Percentiles rank a stretch among this genome's conserved stretches.
phyloP scores from a whole-genome alignment of 2,329 filamentous ascomycete species.

The Aspergillus sp. region DNA sequence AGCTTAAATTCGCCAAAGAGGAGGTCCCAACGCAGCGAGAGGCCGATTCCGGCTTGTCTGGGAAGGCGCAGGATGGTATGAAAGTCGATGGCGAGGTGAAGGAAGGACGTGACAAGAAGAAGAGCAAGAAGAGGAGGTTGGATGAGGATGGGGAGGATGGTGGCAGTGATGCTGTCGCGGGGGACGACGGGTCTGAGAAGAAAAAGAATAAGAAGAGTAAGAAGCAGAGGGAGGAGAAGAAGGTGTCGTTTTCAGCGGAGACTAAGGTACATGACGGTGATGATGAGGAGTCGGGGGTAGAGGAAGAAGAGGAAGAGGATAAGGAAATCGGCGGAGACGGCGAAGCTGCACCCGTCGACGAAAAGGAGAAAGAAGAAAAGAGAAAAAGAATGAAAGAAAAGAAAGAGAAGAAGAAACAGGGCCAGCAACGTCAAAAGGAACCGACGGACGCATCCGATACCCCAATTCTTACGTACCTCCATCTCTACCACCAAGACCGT shows the following conservation, averaged over 20 bases:
- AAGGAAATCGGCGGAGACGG: conserved; percentile 14
- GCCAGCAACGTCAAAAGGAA: conserved; percentile 17
- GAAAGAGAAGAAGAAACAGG: conserved; percentile 25
- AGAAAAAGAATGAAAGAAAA: conserved; percentile 22
- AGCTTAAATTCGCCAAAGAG: conserved; percentile 47
- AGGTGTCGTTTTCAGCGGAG: conserved; percentile 57
- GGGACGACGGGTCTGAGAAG: conserved; percentile 2
- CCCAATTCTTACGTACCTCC: conserved; percentile 67
- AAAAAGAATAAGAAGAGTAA: conserved; percentile 2
- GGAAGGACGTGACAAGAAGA: conserved; percentile 1
- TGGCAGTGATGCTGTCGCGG: neutral
- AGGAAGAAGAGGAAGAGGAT: conserved; percentile 6
- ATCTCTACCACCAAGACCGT: conserved; percentile 62
- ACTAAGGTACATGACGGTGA: conserved; percentile 53
- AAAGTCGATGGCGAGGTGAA: conserved; percentile 1
- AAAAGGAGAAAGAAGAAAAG: conserved; percentile 18
- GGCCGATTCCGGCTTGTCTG: conserved; percentile 11
- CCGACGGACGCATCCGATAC: conserved; percentile 21
- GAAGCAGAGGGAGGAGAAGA: conserved; percentile 39
- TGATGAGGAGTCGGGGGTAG: conserved; percentile 24
- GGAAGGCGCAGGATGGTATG: neutral
- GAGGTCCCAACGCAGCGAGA: conserved; percentile 7
- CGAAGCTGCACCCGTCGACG: too few relatives aligned
- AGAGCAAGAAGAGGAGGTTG: conserved; percentile 6
- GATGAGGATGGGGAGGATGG: conserved; percentile 12